Conservation (phyloP, 2,329 filamentous ascomycete species). For the Grosmannia serpens region DNA sequence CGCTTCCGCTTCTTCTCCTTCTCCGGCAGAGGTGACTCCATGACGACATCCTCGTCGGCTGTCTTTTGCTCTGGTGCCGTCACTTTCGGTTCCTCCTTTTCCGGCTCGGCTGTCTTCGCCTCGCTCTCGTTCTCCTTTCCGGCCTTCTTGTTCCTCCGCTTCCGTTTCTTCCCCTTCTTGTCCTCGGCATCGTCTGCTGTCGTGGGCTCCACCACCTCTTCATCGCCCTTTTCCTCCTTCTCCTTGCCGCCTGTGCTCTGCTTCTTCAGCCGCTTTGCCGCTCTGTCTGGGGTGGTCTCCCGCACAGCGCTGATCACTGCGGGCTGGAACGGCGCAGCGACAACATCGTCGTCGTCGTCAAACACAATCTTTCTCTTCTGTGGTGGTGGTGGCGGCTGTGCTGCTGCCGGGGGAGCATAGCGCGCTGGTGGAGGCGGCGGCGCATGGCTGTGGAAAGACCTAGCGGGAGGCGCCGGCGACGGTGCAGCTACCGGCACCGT, state of each 20-base stretch:
- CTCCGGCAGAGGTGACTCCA: not conserved
- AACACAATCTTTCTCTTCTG: slow-evolving; percentile 16
- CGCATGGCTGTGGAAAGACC: slow-evolving; percentile 8
- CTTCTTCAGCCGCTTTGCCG: slow-evolving; percentile 6
- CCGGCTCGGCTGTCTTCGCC: not conserved
- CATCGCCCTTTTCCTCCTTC: not conserved
- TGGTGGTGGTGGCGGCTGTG: not conserved
- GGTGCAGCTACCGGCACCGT: slow-evolving; percentile 1
- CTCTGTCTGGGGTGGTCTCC: not conserved
- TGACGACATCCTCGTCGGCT: not conserved
- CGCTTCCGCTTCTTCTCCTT: slow-evolving; percentile 10
- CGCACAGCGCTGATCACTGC: not conserved
- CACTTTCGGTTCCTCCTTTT: not conserved
- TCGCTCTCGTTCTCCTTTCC: not conserved
- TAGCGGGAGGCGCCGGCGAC: slow-evolving; percentile 6
- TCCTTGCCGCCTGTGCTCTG: not conserved
- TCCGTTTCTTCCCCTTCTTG: not conserved
- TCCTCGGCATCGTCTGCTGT: not conserved
- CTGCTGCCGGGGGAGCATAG: not conserved
- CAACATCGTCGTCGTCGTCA: slow-evolving; percentile 13
- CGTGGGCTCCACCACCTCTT: not conserved
- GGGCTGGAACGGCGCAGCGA: not conserved
- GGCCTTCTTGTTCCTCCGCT: not conserved
- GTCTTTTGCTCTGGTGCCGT: not conserved
- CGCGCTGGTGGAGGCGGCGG: not conserved